Conservation (phyloP, 805 yeast species). For the Metschnikowia borealis region DNA sequence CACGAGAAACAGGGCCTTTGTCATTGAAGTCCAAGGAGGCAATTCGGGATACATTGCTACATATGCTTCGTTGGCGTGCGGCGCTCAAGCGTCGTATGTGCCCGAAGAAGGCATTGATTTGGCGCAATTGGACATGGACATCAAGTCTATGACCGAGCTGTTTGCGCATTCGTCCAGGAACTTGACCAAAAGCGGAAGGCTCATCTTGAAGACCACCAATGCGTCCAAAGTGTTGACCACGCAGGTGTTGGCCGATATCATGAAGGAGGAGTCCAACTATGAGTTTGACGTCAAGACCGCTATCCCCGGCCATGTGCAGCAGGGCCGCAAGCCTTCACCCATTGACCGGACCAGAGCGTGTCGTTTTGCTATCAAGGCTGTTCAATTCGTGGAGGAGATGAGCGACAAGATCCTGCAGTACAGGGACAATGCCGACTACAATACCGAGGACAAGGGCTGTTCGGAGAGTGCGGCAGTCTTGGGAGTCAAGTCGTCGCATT, state of each 20-base stretch:
- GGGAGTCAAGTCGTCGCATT: slow-evolving; percentile 76
- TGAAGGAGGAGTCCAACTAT: slow-evolving; percentile 58
- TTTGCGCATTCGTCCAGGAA: slow-evolving; percentile 60
- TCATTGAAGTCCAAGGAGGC: slow-evolving; percentile 84
- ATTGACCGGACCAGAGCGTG: slow-evolving; percentile 75
- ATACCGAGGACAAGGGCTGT: slow-evolving; percentile 29
- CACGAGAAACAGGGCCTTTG: slow-evolving; percentile 72
- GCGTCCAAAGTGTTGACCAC: slow-evolving; percentile 68
- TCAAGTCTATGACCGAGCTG: slow-evolving; percentile 53
- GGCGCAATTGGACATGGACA: slow-evolving; percentile 60
- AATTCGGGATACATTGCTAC: slow-evolving; percentile 78
- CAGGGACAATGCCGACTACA: slow-evolving; percentile 30
- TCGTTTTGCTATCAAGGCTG: slow-evolving; percentile 65
- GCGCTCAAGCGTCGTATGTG: slow-evolving; percentile 70
- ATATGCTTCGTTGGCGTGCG: slow-evolving; percentile 61
- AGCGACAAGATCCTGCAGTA: slow-evolving; percentile 19
- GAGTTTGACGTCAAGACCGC: slow-evolving; percentile 77
- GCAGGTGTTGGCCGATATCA: slow-evolving; percentile 65
- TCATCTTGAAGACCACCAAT: slow-evolving; percentile 62
- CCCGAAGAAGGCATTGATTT: slow-evolving; percentile 69
- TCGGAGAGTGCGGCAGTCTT: slow-evolving; percentile 69
- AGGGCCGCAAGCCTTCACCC: slow-evolving; percentile 74
- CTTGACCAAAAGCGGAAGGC: slow-evolving; percentile 62
- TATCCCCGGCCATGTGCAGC: slow-evolving; percentile 84
- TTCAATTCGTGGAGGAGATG: slow-evolving; percentile 58